Evolutionary conservation across 345 rosid genomes (phyloP).

Genomic region (Pugionium dolabratum): DNA sequence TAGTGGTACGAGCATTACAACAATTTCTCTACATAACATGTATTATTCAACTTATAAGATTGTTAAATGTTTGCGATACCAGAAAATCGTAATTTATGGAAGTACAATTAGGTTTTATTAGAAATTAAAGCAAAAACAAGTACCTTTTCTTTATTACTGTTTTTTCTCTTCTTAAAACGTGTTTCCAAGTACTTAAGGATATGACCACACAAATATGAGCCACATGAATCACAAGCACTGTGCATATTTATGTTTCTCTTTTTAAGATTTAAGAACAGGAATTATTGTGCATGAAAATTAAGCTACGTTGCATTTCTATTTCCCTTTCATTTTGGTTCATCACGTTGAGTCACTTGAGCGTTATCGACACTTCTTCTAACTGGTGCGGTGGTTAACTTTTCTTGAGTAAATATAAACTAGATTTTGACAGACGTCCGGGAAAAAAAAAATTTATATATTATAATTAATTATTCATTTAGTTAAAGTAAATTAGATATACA

Average conservation of each 20-base stretch:
- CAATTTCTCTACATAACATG: too few relatives aligned
- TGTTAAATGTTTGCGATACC: too few relatives aligned
- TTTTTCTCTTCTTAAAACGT: background rate
- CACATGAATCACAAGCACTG: constrained; percentile 6
- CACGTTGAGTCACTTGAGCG: background rate
- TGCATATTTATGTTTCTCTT: constrained; percentile 18
- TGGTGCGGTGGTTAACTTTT: too few relatives aligned
- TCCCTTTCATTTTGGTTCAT: constrained; percentile 22
- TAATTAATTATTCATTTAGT: too few relatives aligned
- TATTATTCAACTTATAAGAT: too few relatives aligned
- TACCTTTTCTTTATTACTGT: background rate
- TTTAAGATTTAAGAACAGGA: background rate
- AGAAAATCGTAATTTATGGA: too few relatives aligned
- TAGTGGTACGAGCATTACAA: too few relatives aligned
- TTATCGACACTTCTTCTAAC: background rate
- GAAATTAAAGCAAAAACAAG: background rate
- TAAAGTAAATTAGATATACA: too few relatives aligned
- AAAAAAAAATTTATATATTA: too few relatives aligned
- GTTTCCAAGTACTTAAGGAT: constrained; percentile 6
- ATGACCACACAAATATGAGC: background rate
- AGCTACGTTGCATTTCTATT: constrained; percentile 25
- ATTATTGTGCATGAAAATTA: constrained; percentile 28
- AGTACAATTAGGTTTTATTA: too few relatives aligned
- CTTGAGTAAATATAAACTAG: too few relatives aligned
- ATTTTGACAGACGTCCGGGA: too few relatives aligned